Evolutionary conservation across 148 eudicot genomes (phyloP).

Genomic region (Dysphania ambrosioides): DNA sequence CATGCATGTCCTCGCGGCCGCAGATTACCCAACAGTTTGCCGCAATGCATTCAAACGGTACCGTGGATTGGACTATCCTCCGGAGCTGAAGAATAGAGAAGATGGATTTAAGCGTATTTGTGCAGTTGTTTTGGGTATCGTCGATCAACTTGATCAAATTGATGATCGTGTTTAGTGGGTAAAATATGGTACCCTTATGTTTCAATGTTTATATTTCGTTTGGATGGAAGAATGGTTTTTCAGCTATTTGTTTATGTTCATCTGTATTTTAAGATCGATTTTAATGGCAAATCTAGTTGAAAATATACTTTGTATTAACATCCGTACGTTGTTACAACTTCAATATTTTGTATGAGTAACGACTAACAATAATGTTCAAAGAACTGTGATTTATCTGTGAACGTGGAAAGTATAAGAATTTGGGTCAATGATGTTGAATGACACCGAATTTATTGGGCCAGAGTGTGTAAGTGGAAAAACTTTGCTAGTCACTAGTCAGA

Average conservation of each 20-base stretch:
- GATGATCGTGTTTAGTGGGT: slow-evolving; percentile 13
- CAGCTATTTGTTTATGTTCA: background rate
- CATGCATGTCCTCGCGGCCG: slow-evolving; percentile 59
- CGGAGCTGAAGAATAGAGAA: slow-evolving; percentile 51
- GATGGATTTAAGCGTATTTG: slow-evolving; percentile 69
- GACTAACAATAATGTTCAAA: background rate
- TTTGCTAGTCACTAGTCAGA: background rate
- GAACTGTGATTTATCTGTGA: background rate
- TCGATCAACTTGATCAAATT: slow-evolving; percentile 40
- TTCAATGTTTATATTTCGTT: background rate
- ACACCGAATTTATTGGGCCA: background rate
- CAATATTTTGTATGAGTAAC: no score
- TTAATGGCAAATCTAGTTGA: background rate
- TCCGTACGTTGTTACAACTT: no score
- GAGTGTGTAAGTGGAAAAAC: background rate
- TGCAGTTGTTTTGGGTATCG: slow-evolving; percentile 63
- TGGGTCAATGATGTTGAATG: background rate
- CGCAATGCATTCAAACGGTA: slow-evolving; percentile 47
- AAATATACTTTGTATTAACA: no score
- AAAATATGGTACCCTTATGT: background rate
- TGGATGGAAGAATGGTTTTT: background rate
- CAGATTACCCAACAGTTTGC: slow-evolving; percentile 69
- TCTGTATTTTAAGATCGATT: background rate
- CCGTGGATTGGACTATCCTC: slow-evolving; percentile 53
- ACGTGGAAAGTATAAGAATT: background rate